Evolutionary conservation across 441 rosid genomes (phyloP).

Genomic region (Erodium chrysanthum): DNA sequence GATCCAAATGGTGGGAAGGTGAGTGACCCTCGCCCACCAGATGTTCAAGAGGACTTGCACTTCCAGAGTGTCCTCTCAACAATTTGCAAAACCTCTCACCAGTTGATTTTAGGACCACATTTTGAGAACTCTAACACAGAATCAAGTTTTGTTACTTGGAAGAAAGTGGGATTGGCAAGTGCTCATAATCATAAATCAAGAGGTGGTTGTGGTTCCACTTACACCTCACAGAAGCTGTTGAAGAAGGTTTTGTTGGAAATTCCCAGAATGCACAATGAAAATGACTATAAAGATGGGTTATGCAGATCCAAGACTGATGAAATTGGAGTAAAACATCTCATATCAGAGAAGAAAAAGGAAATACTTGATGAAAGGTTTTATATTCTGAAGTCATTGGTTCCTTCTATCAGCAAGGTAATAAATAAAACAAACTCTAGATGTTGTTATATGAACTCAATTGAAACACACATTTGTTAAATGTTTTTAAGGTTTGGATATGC

Average conservation of each 20-base stretch:
- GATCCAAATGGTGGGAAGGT: slow-evolving; percentile 32
- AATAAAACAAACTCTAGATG: slow-evolving; percentile 12
- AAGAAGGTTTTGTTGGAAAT: slow-evolving; percentile 67
- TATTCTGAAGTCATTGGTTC: slow-evolving; percentile 55
- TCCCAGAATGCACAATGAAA: slow-evolving; percentile 46
- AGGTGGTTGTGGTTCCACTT: not conserved
- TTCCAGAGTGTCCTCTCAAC: slow-evolving; percentile 60
- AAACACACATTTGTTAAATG: not conserved
- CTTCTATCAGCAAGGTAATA: slow-evolving; percentile 60
- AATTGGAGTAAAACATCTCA: slow-evolving; percentile 29
- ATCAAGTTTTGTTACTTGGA: slow-evolving; percentile 65
- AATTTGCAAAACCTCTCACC: slow-evolving; percentile 53
- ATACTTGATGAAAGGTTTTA: slow-evolving; percentile 44
- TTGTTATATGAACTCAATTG: not conserved
- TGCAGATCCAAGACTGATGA: slow-evolving; percentile 49
- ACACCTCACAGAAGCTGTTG: slow-evolving; percentile 39
- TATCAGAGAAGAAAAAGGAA: slow-evolving; percentile 45
- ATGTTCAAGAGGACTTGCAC: slow-evolving; percentile 49
- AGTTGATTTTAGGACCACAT: slow-evolving; percentile 41
- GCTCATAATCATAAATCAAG: slow-evolving; percentile 15
- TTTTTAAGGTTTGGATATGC: slow-evolving; percentile 20
- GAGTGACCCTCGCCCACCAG: slow-evolving; percentile 28
- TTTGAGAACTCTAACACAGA: slow-evolving; percentile 33
- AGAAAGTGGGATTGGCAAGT: slow-evolving; percentile 28
- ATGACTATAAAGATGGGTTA: slow-evolving; percentile 24